These are phyloP conservation scores for Lanmaoa rubissima DNA, from an alignment of 768 basidiomycete genomes.

Conservation along the genomic window DNA sequence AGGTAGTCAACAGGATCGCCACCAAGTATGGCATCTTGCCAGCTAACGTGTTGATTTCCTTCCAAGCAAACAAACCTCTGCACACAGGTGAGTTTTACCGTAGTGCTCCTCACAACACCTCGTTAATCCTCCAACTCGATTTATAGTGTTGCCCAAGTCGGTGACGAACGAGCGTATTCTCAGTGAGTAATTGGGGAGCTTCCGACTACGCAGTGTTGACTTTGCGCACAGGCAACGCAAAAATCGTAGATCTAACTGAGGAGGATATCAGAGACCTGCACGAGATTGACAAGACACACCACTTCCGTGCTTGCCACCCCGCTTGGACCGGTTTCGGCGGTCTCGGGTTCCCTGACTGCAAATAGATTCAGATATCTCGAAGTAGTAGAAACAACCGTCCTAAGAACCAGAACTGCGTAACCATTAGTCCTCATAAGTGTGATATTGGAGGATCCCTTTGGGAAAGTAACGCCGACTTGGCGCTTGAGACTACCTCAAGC, in stretches of 20 bases:
- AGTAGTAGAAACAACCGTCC: neutral
- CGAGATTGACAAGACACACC: slow-evolving; percentile 55
- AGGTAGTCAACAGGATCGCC: slow-evolving; percentile 59
- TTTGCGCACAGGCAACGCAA: slow-evolving; percentile 48
- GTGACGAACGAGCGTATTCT: slow-evolving; percentile 68
- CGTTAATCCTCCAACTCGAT: slow-evolving; percentile 9
- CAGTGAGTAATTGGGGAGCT: slow-evolving; percentile 31
- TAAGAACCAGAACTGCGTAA: neutral
- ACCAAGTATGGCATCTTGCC: slow-evolving; percentile 55
- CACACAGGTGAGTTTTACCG: slow-evolving; percentile 41
- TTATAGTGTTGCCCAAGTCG: slow-evolving; percentile 68
- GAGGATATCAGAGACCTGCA: slow-evolving; percentile 61
- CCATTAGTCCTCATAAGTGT: neutral
- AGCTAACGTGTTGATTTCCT: slow-evolving; percentile 67
- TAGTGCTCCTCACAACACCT: neutral
- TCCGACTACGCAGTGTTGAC: neutral
- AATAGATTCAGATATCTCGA: slow-evolving; percentile 17
- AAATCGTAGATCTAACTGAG: slow-evolving; percentile 56
- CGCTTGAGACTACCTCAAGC: neutral
- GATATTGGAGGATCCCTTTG: neutral
- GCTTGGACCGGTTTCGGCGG: slow-evolving; percentile 60
- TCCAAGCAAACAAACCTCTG: slow-evolving; percentile 66
- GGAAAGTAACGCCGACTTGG: neutral
- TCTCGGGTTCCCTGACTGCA: slow-evolving; percentile 61
- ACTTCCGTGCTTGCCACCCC: slow-evolving; percentile 67